Evolutionary conservation across 768 basidiomycete genomes (phyloP).

Genomic region (Lactifluus subvellereus): DNA sequence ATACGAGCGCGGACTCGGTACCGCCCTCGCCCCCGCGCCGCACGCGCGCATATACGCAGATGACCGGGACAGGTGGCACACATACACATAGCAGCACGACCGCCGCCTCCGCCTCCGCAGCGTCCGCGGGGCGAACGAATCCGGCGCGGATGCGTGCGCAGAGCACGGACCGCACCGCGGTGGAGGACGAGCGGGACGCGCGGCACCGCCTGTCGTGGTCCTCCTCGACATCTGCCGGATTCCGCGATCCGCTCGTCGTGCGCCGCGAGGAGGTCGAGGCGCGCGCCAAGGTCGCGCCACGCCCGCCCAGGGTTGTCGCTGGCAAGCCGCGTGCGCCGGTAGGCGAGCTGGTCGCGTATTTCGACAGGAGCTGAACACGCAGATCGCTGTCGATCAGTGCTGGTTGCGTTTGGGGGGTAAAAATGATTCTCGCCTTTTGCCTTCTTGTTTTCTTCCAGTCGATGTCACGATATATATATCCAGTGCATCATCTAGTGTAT

Average conservation of each 20-base stretch:
- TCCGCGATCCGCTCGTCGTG: constrained; percentile 72
- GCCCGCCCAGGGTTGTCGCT: constrained; percentile 39
- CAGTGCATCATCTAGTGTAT: not conserved
- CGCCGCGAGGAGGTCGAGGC: constrained; percentile 56
- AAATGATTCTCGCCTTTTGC: not conserved
- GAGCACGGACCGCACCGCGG: constrained; percentile 15
- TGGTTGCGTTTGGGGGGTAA: not conserved
- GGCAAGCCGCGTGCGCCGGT: constrained; percentile 62
- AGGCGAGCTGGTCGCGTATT: constrained; percentile 79
- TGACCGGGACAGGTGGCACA: not conserved
- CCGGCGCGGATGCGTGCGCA: constrained; percentile 21
- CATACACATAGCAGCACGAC: not conserved
- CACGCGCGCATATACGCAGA: not conserved
- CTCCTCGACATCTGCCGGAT: constrained; percentile 36
- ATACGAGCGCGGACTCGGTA: constrained; percentile 10
- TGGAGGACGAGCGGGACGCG: constrained; percentile 17
- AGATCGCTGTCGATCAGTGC: not conserved
- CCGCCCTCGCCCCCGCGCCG: not conserved
- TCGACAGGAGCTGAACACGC: constrained; percentile 38
- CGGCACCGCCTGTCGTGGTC: constrained; percentile 28
- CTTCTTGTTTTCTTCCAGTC: not conserved
- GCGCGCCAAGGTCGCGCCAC: constrained; percentile 35
- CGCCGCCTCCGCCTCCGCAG: not conserved
- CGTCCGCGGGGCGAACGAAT: constrained; percentile 22
- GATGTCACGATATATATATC: not conserved